Base-by-base conservation (phyloP, 352 stramenopile genomes). In the Pythium pyrilobum region DNA sequence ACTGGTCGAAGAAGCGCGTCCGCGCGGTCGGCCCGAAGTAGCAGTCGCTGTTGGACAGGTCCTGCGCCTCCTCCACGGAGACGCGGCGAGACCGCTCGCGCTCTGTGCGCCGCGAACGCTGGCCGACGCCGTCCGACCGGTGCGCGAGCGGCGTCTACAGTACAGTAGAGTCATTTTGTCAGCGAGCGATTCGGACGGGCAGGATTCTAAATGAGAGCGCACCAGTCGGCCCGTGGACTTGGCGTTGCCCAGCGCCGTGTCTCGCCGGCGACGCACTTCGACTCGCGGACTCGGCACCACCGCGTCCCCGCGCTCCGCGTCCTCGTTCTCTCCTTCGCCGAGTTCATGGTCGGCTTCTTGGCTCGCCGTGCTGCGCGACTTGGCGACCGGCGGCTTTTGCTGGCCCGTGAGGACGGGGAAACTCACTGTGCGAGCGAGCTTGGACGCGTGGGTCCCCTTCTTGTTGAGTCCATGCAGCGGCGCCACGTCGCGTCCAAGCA, bases 21-120 rank as follows among this genome's bases (percentile, higher is more conserved):
- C 78, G 81, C 16, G 81, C 78, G 1, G 46, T 59, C 0, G 68
- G 68, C 21, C 81, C 81, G 45, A 92, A 88, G 63, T 92, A 92
- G 18, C 59, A 56, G 20, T 79, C 69, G 18, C 62, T 77, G 46
- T 72, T 70, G 36, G 52, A 42, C n/a, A 80, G 48, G 27, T 77
- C 66, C 13, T 69, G 40, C 24, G 64, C 62, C 37, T 81, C 67
- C 20, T 80, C 75, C 32, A 69, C 37, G 0, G 73, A 77, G 24
- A 65, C 66, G 51, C 52, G 65, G 36, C 54, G 39, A 24, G 48
- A 64, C 3, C 39, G 51, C 25, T 61, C 55, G 21, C 49, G 61
- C 8, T 52, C 49, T 10, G 27, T 13, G 4, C 57, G 57, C 0
- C 55, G 45, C 13, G 36, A 25, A 29, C 20, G n/a, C 3, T 43